These are phyloP conservation scores for Pyrenophora teres DNA, from an alignment of 2,329 filamentous ascomycete species.

Conservation along the genomic window DNA sequence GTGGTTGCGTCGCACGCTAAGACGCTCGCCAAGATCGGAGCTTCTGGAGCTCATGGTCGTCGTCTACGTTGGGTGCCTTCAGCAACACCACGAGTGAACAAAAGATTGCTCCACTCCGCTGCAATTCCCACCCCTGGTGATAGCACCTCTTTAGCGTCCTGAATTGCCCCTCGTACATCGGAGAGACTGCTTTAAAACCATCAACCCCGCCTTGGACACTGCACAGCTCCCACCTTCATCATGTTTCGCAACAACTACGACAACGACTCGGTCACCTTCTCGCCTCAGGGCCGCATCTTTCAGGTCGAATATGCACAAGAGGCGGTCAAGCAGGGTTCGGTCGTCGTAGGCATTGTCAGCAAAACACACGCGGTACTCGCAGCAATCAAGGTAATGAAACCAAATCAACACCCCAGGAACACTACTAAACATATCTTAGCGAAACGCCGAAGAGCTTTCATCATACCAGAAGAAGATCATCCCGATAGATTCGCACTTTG, in stretches of 20 bases:
- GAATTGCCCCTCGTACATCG: too few relatives aligned
- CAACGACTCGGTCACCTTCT: constrained; percentile 99
- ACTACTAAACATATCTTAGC: constrained; percentile 57
- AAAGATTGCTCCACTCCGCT: constrained; percentile 7
- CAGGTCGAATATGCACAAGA: constrained; percentile 99
- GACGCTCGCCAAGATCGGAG: constrained; percentile 10
- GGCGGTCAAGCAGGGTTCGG: constrained; percentile 98
- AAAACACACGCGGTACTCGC: constrained; percentile 97
- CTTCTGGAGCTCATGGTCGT: constrained; percentile 21
- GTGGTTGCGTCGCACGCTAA: constrained; percentile 13
- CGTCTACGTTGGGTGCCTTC: constrained; percentile 36
- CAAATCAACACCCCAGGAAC: neutral
- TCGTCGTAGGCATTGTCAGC: constrained; percentile 95
- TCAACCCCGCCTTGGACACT: constrained; percentile 3
- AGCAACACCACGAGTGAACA: constrained; percentile 18
- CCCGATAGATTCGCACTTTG: constrained; percentile 91
- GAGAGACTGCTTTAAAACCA: neutral
- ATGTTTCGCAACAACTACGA: constrained; percentile 99
- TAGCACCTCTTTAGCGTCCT: neutral
- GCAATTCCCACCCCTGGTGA: neutral
- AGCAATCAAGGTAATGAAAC: constrained; percentile 81
- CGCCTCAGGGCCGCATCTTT: constrained; percentile 98
- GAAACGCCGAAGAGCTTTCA: constrained; percentile 98
- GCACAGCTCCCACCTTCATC: constrained; percentile 48
- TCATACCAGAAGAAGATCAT: constrained; percentile 99